phyloP scores from a whole-genome alignment of 2,329 filamentous ascomycete species.

The Stemphylium lycopersici region DNA sequence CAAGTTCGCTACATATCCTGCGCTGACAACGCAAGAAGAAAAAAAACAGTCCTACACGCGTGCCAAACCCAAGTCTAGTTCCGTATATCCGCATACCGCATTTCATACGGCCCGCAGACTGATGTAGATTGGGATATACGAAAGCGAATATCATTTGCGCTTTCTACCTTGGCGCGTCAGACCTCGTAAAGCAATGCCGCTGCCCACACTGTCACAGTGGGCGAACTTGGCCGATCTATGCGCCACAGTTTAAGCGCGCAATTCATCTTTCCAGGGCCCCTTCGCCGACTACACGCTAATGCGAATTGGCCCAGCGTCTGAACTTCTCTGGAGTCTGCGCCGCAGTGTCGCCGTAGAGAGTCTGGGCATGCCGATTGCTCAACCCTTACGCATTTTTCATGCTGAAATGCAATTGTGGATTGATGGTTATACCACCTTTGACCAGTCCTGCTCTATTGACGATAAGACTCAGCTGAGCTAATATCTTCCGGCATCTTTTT shows the following conservation, averaged over 20 bases:
- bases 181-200: background rate
- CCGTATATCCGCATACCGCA: background rate
- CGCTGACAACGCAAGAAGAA: background rate
- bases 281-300: conserved; percentile 13
- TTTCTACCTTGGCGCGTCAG: background rate
- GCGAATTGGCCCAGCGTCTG: background rate
- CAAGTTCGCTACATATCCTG: background rate
- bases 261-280: conserved; percentile 1
- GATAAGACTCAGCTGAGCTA: conserved; percentile 6
- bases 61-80: background rate
- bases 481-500: background rate
- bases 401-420: background rate
- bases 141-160: background rate
- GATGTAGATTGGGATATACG: background rate
- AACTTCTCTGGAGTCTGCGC: background rate
- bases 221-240: conserved; percentile 11
- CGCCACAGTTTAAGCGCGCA: conserved; percentile 10
- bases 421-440: background rate
- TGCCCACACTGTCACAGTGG: background rate
- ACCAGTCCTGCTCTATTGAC: background rate
- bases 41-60: background rate
- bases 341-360: background rate
- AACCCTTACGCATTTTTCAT: background rate
- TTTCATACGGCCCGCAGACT: background rate
- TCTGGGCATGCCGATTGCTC: background rate